Percentiles rank a stretch among this genome's conserved stretches.
phyloP scores from a whole-genome alignment of 2,329 filamentous ascomycete genomes.

The Cladobotryum mycophilum region DNA sequence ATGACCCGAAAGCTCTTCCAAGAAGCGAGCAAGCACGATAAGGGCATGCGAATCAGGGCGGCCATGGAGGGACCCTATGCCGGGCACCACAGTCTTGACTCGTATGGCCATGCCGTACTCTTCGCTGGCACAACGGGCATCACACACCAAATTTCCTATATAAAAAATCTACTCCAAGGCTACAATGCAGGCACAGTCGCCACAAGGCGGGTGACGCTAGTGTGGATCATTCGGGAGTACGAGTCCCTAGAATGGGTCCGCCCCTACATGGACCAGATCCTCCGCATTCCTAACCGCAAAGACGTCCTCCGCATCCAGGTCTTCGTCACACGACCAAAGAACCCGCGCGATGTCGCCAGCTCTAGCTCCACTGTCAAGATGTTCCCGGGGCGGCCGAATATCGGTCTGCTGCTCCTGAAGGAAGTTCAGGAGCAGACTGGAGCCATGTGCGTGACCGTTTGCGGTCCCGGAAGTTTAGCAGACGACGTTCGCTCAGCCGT shows the following conservation, averaged over 20 bases:
- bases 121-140: slow-evolving; percentile 93
- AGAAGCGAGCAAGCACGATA: slow-evolving; percentile 51
- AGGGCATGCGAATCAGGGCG: slow-evolving; percentile 58
- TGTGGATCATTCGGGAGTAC: slow-evolving; percentile 89
- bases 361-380: slow-evolving; percentile 79
- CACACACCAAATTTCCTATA: slow-evolving; percentile 87
- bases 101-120: slow-evolving; percentile 85
- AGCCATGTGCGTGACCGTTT: slow-evolving; percentile 81
- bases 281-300: slow-evolving; percentile 72
- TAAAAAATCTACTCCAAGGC: slow-evolving; percentile 68
- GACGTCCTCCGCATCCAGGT: slow-evolving; percentile 81
- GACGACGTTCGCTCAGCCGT: slow-evolving; percentile 70
- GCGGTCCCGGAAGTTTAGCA: slow-evolving; percentile 66
- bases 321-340: slow-evolving; percentile 83
- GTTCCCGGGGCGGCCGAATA: slow-evolving; percentile 82
- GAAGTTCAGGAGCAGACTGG: slow-evolving; percentile 79
- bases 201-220: slow-evolving; percentile 71
- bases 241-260: slow-evolving; percentile 91
- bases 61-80: slow-evolving; percentile 88
- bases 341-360: slow-evolving; percentile 72
- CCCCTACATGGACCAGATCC: slow-evolving; percentile 70
- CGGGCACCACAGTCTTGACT: slow-evolving; percentile 76
- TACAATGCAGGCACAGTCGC: slow-evolving; percentile 67
- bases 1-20: slow-evolving; percentile 79
- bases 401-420: slow-evolving; percentile 69